Conservation (phyloP, 1,139 yeast genomes). For the Candida albicans region DNA sequence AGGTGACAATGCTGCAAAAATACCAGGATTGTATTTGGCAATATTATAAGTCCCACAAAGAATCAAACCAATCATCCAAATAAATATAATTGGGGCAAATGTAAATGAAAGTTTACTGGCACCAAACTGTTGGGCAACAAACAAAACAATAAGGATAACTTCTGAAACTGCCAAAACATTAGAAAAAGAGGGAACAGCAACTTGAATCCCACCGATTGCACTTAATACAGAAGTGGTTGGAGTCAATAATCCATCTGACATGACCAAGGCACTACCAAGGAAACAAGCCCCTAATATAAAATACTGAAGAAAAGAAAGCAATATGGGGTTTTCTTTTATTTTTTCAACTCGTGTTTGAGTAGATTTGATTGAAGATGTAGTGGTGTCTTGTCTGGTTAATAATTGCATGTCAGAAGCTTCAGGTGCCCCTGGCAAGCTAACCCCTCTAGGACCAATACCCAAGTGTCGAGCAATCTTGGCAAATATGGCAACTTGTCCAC, state of each 20-base stretch:
- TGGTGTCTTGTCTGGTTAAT: conserved; percentile 43
- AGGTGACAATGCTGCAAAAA: conserved; percentile 53
- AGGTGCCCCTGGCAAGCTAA: conserved; percentile 40
- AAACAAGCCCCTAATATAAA: conserved; percentile 45
- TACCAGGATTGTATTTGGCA: conserved; percentile 38
- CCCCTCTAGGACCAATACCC: conserved; percentile 50
- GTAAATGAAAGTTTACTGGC: conserved; percentile 38
- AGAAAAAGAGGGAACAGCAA: conserved; percentile 41
- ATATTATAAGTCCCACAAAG: conserved; percentile 50
- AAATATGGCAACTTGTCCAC: conserved; percentile 62
- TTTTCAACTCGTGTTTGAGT: conserved; percentile 15
- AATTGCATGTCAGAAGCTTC: conserved; percentile 36
- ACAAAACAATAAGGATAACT: conserved; percentile 44
- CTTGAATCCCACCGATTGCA: conserved; percentile 50
- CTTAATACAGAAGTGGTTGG: conserved; percentile 62
- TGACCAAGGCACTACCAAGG: conserved; percentile 54
- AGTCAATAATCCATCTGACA: conserved; percentile 60
- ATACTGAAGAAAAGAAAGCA: conserved; percentile 29
- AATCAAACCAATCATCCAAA: conserved; percentile 50
- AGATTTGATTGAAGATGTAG: conserved; percentile 23
- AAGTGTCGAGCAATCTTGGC: conserved; percentile 53
- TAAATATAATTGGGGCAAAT: conserved; percentile 54
- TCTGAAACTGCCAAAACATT: conserved; percentile 50
- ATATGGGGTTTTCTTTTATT: conserved; percentile 22
- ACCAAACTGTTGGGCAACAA: conserved; percentile 49